Conservation (phyloP, 257 asterid species). For the Ehretia macrophylla region DNA sequence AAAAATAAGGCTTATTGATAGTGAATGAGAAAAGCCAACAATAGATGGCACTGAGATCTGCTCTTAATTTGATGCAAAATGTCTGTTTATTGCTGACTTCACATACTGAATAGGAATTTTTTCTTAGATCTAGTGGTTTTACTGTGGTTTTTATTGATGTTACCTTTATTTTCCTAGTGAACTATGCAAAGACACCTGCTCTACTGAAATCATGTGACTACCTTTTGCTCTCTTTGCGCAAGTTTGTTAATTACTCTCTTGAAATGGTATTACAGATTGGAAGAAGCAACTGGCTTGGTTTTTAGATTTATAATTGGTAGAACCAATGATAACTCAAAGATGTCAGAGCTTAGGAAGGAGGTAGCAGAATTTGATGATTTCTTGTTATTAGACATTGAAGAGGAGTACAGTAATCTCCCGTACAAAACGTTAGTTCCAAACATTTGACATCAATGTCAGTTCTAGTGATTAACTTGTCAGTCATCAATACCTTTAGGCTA, state of each 20-base stretch:
- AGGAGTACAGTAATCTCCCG: conserved; percentile 99
- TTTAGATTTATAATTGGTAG: conserved; percentile 86
- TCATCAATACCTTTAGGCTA: neutral
- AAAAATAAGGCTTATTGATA: too few species aligned
- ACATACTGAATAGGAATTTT: too few species aligned
- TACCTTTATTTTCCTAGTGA: too few species aligned
- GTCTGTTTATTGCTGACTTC: too few species aligned
- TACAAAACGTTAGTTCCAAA: conserved; percentile 90
- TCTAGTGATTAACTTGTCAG: neutral
- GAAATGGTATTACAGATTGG: conserved; percentile 63
- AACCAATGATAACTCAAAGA: conserved; percentile 69
- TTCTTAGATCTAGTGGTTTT: too few species aligned
- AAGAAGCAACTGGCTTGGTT: conserved; percentile 96
- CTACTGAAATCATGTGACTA: too few species aligned
- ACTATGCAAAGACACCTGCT: too few species aligned
- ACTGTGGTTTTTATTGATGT: too few species aligned
- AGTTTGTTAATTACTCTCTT: conserved; percentile 22
- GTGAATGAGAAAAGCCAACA: too few species aligned
- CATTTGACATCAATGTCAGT: conserved; percentile 3
- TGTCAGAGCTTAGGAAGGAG: conserved; percentile 82
- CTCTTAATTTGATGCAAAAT: too few species aligned
- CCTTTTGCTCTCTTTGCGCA: neutral
- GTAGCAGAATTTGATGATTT: conserved; percentile 81
- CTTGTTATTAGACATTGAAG: conserved; percentile 85
- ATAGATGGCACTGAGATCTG: too few species aligned